Percentiles rank a stretch among this genome's conserved stretches.
phyloP scores from a whole-genome alignment of 106 monocot genomes.

The Xerophyta viscosa region DNA sequence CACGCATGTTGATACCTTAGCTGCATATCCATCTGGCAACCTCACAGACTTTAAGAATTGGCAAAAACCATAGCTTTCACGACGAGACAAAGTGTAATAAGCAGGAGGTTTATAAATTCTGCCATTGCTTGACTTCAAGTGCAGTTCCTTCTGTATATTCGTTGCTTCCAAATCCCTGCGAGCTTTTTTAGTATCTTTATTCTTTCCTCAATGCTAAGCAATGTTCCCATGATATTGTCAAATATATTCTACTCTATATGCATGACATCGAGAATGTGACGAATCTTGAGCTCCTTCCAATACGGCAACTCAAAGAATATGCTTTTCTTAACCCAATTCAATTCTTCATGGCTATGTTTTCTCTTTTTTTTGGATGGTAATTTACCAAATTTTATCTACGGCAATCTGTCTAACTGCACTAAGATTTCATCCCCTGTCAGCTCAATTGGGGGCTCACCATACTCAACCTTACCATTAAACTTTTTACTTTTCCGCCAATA shows the following conservation, averaged over 20 bases:
- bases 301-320: not conserved
- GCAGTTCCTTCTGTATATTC: not conserved
- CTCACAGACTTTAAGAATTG: not conserved
- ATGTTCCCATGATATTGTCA: too few species aligned
- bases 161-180: not conserved
- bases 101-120: not conserved
- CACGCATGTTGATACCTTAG: constrained; percentile 1
- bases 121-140: not conserved
- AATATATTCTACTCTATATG: too few species aligned
- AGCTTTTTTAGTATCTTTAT: not conserved
- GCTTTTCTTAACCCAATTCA: not conserved
- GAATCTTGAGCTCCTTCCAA: too few species aligned
- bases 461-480: constrained; percentile 10
- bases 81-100: not conserved
- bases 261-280: too few species aligned
- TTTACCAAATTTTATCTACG: not conserved
- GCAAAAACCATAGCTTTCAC: not conserved
- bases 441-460: not conserved
- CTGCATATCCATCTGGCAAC: constrained; percentile 9
- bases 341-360: not conserved
- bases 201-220: not conserved
- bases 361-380: not conserved
- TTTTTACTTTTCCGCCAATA: not conserved
- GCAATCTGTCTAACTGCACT: not conserved
- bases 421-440: not conserved